Evolutionary conservation across 306 rosid genomes (phyloP).

Genomic region (Senna tora): DNA sequence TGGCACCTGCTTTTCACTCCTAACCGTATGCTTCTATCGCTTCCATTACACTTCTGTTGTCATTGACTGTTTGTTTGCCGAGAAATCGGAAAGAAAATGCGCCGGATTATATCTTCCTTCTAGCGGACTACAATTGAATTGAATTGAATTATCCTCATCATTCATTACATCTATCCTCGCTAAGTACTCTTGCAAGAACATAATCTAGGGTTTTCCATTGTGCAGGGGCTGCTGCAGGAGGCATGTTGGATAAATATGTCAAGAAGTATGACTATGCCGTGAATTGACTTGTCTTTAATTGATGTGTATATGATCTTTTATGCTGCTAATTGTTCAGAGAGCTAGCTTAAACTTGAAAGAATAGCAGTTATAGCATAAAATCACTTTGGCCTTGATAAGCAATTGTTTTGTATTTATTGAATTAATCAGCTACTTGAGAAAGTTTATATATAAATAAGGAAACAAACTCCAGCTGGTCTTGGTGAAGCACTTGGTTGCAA

Average conservation of each 20-base stretch:
- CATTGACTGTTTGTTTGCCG: conserved; percentile 1
- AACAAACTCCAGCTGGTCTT: neutral
- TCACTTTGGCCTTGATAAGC: neutral
- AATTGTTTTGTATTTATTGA: neutral
- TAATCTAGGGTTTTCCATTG: neutral
- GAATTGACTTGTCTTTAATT: conserved; percentile 7
- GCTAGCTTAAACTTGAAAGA: neutral
- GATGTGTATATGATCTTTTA: neutral
- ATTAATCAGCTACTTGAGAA: neutral
- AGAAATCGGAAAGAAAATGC: conserved; percentile 4
- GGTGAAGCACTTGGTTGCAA: neutral
- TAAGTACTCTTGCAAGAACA: neutral
- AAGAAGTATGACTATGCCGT: conserved; percentile 56
- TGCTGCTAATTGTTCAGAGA: neutral
- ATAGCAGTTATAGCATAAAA: neutral
- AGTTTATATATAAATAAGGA: neutral
- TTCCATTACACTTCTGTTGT: neutral
- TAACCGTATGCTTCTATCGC: conserved; percentile 43
- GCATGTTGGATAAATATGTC: conserved; percentile 67
- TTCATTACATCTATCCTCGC: neutral
- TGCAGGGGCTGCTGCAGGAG: conserved; percentile 70
- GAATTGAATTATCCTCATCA: too few relatives aligned
- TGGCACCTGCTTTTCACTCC: conserved; percentile 60
- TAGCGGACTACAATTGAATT: neutral
- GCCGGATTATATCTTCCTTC: neutral